A percentile compares a stretch with the other conserved stretches of the same genome.
Evolutionary conservation across 352 stramenopile genomes (phyloP).

Genomic region (Blastocystis hominis): DNA sequence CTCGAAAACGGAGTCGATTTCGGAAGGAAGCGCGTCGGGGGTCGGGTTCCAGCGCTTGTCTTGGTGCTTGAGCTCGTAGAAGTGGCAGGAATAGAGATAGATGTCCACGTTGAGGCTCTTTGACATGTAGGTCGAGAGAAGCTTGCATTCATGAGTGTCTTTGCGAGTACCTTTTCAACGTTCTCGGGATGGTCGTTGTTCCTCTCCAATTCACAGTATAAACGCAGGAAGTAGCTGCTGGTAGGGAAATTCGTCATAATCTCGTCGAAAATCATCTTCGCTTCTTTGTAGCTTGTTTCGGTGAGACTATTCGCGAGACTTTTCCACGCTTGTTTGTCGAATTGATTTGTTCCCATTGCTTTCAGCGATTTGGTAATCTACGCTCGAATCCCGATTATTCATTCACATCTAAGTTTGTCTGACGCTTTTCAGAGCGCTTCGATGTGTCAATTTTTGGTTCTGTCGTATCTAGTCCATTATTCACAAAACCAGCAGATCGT

Average conservation of each 20-base stretch:
- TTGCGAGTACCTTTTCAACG: neutral
- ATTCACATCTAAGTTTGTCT: neutral
- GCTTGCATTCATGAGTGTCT: neutral
- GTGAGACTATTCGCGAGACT: slow-evolving; percentile 11
- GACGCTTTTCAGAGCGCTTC: neutral
- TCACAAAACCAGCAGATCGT: neutral
- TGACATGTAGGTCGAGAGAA: neutral
- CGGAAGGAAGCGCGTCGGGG: neutral
- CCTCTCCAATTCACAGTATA: slow-evolving; percentile 23
- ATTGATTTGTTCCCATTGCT: neutral
- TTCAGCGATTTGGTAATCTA: slow-evolving; percentile 51
- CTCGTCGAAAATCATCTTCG: neutral
- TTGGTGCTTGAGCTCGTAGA: slow-evolving; percentile 1
- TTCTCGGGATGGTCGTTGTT: neutral
- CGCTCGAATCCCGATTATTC: neutral
- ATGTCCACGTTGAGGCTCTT: slow-evolving; percentile 32
- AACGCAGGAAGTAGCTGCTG: neutral
- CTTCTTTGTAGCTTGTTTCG: neutral
- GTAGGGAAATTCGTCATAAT: slow-evolving; percentile 35
- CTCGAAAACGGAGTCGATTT: neutral
- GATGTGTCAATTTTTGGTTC: neutral
- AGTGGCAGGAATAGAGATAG: slow-evolving; percentile 34
- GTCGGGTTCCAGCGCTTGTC: neutral
- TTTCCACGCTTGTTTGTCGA: slow-evolving; percentile 11
- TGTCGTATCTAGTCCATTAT: neutral